phyloP scores from a whole-genome alignment of 75 land plant species.

The Chamaecyparis obtusa region DNA sequence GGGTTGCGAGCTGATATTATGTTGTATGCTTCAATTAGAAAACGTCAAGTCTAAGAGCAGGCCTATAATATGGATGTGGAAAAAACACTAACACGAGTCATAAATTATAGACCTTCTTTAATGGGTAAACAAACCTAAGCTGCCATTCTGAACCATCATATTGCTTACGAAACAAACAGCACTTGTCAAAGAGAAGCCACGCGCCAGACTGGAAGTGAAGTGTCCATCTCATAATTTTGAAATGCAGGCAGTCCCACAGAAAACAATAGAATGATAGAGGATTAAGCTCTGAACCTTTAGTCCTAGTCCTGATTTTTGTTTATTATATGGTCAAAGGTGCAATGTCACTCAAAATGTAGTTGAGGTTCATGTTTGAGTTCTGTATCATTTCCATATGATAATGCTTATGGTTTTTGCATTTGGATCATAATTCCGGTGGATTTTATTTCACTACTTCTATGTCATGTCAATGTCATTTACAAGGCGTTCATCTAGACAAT shows the following conservation, averaged over 20 bases:
- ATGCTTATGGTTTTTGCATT: too few species aligned
- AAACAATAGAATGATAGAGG: background rate
- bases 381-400: too few species aligned
- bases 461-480: too few species aligned
- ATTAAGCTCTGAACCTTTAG: background rate
- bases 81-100: background rate
- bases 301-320: background rate
- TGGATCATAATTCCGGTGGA: too few species aligned
- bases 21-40: background rate
- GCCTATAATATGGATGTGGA: background rate
- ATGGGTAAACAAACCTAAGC: background rate
- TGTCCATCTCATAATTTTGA: background rate
- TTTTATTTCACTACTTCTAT: too few species aligned
- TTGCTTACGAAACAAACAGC: background rate
- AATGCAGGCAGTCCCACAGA: background rate
- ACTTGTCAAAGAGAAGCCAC: background rate
- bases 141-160: background rate
- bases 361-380: too few species aligned
- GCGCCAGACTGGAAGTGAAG: background rate
- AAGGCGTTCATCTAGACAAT: too few species aligned
- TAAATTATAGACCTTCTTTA: background rate
- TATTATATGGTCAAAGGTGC: too few species aligned
- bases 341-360: too few species aligned
- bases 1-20: background rate
- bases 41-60: background rate